A percentile compares a stretch with the other conserved stretches of the same genome.
Evolutionary conservation across 2,329 filamentous ascomycete genomes (phyloP).

Genomic region (Pseudogymnoascus sp.): DNA sequence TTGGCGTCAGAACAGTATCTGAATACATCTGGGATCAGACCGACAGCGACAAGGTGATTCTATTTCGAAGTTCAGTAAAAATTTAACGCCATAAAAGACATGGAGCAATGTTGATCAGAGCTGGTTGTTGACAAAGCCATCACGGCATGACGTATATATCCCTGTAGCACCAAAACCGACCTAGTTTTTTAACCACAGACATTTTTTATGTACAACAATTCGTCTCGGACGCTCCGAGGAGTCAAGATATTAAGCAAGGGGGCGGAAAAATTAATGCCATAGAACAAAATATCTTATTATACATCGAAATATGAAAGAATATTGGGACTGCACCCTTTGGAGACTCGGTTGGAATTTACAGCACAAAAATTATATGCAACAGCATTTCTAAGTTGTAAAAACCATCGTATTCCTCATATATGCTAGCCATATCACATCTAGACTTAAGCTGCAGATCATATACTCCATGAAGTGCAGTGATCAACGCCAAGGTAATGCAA

Average conservation of each 20-base stretch:
- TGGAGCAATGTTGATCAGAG: neutral
- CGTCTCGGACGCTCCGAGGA: neutral
- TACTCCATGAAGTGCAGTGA: neutral
- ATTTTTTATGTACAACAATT: neutral
- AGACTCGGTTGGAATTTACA: neutral
- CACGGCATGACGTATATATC: constrained; percentile 5
- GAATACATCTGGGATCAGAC: neutral
- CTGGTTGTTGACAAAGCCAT: neutral
- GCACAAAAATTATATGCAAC: neutral
- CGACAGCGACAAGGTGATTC: neutral
- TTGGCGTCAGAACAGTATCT: neutral
- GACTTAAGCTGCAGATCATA: neutral
- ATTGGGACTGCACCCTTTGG: neutral
- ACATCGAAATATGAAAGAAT: neutral
- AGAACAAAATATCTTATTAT: neutral
- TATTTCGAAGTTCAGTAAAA: neutral
- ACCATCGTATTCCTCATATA: constrained; percentile 5
- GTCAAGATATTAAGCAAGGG: neutral
- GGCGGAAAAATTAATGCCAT: neutral
- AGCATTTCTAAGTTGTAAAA: neutral
- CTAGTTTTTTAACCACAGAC: neutral
- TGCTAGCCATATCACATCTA: constrained; percentile 6
- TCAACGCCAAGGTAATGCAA: constrained; percentile 1
- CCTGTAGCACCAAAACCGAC: neutral
- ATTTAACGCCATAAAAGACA: neutral